Conservation (phyloP, 345 rosid genomes). For the Noccaea bulbosa region DNA sequence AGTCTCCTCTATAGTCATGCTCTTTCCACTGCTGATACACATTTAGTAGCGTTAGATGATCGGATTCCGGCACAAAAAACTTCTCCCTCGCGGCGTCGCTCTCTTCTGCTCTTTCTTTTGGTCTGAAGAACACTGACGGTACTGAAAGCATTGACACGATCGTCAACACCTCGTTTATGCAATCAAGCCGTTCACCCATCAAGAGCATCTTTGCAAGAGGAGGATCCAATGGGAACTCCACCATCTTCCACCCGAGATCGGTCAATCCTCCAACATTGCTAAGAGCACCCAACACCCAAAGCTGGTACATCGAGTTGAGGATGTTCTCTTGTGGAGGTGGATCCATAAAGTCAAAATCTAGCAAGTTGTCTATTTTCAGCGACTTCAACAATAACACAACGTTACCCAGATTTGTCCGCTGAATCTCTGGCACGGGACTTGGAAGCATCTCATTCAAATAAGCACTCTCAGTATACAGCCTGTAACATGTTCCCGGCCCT, state of each 20-base stretch:
- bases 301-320: constrained; percentile 96
- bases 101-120: constrained; percentile 94
- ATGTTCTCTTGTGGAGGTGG: constrained; percentile 99
- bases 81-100: constrained; percentile 93
- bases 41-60: constrained; percentile 81
- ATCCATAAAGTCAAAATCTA: constrained; percentile 98
- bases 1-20: constrained; percentile 90
- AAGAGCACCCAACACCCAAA: constrained; percentile 97
- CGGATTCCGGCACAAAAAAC: constrained; percentile 93
- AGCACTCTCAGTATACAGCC: constrained; percentile 92
- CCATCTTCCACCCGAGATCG: constrained; percentile 97
- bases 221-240: constrained; percentile 96
- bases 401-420: constrained; percentile 94
- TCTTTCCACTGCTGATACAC: constrained; percentile 96
- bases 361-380: constrained; percentile 80
- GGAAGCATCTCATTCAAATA: constrained; percentile 85
- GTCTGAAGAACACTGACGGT: constrained; percentile 96
- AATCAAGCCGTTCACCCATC: constrained; percentile 82
- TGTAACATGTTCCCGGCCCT: constrained; percentile 96
- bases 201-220: constrained; percentile 98
- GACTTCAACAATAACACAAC: constrained; percentile 95
- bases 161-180: constrained; percentile 91
- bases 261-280: constrained; percentile 88
- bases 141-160: constrained; percentile 99
- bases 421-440: constrained; percentile 97